phyloP scores from a whole-genome alignment of 495 filamentous ascomycete genomes.

The Penicillium dipodomyicola region DNA sequence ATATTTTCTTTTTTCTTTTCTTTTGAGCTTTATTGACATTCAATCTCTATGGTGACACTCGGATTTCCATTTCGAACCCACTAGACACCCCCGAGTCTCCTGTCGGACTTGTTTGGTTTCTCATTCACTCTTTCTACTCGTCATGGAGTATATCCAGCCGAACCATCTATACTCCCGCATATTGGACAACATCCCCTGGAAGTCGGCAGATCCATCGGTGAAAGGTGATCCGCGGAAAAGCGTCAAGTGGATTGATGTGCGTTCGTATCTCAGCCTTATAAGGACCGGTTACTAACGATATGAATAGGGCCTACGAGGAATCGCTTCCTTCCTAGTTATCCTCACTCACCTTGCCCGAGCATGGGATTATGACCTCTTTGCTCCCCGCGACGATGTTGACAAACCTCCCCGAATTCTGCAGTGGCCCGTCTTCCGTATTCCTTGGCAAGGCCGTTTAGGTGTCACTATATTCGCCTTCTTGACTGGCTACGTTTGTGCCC shows the following conservation, averaged over 20 bases:
- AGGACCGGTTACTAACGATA: neutral
- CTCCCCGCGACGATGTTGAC: conserved; percentile 50
- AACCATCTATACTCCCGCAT: conserved; percentile 36
- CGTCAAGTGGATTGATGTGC: conserved; percentile 71
- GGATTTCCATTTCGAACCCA: neutral
- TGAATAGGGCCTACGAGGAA: conserved; percentile 62
- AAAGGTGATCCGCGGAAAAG: conserved; percentile 52
- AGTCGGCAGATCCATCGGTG: conserved; percentile 25
- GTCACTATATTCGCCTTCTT: conserved; percentile 67
- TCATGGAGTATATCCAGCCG: conserved; percentile 27
- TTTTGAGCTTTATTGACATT: neutral
- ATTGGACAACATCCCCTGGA: conserved; percentile 34
- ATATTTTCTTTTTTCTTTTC: no score
- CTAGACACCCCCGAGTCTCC: conserved; percentile 5
- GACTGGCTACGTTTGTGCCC: conserved; percentile 65
- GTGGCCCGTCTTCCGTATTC: conserved; percentile 59
- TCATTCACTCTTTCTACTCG: conserved; percentile 2
- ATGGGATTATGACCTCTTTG: conserved; percentile 59
- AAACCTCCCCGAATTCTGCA: conserved; percentile 54
- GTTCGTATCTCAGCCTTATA: conserved; percentile 20
- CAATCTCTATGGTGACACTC: conserved; percentile 1
- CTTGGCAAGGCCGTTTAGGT: conserved; percentile 63
- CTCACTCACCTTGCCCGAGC: conserved; percentile 63
- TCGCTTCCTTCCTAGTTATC: conserved; percentile 64
- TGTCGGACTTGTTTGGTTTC: neutral